These are phyloP conservation scores for Apostasia ramifera DNA, from an alignment of 106 monocot species.

Conservation along the genomic window DNA sequence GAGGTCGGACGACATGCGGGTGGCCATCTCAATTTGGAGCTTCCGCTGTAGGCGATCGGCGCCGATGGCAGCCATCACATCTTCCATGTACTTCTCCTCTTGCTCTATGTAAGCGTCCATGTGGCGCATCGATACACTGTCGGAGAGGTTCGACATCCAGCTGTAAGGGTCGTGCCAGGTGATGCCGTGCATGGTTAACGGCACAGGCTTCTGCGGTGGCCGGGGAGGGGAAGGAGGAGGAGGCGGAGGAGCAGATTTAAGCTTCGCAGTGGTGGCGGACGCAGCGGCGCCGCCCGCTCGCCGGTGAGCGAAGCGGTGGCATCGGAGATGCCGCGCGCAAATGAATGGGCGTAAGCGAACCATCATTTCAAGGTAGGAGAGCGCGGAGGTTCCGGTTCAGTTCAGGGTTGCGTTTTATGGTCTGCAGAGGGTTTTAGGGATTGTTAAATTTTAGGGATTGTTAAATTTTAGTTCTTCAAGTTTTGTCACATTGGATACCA, in stretches of 20 bases:
- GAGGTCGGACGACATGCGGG: constrained; percentile 53
- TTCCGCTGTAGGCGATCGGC: constrained; percentile 66
- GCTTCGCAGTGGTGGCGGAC: constrained; percentile 22
- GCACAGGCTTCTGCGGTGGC: constrained; percentile 71
- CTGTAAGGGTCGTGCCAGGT: constrained; percentile 83
- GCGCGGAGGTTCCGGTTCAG: no score
- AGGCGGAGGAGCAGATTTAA: constrained; percentile 24
- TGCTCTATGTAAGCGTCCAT: constrained; percentile 86
- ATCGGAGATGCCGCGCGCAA: background rate
- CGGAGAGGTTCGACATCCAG: constrained; percentile 88
- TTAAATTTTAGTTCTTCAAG: no score
- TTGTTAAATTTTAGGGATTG: no score
- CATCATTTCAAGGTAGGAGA: background rate
- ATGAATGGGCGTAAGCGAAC: background rate
- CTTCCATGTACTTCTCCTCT: constrained; percentile 89
- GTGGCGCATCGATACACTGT: constrained; percentile 83
- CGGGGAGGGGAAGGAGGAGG: constrained; percentile 62
- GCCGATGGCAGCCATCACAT: constrained; percentile 46
- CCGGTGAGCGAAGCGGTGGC: background rate
- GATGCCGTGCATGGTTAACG: constrained; percentile 63
- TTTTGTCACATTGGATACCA: no score
- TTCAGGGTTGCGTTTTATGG: no score
- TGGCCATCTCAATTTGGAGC: constrained; percentile 91
- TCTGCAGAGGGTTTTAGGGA: no score
- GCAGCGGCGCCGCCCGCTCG: constrained; percentile 11